phyloP scores from a whole-genome alignment of 768 basidiomycete species.

The Termitomyces sp. region DNA sequence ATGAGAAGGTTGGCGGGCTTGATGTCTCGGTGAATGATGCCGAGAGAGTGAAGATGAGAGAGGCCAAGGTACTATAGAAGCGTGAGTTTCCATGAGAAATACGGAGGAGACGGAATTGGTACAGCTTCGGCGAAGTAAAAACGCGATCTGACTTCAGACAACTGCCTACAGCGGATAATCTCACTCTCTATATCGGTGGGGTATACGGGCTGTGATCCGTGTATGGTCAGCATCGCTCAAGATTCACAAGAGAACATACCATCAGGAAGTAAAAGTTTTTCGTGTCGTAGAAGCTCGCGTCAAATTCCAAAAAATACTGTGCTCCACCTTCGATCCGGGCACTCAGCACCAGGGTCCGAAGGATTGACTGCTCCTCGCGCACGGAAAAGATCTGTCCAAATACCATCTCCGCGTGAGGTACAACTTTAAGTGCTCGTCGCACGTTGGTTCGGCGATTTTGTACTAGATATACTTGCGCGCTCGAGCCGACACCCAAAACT shows the following conservation, averaged over 20 bases:
- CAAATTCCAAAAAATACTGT: neutral
- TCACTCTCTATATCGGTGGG: neutral
- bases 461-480: neutral
- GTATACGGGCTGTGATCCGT: neutral
- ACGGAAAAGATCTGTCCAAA: neutral
- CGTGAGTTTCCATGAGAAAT: neutral
- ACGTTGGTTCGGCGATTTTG: neutral
- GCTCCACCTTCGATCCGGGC: neutral
- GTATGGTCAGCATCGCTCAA: neutral
- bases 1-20: neutral
- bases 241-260: neutral
- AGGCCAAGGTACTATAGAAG: neutral
- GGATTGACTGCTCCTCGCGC: neutral
- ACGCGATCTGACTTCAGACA: neutral
- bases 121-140: neutral
- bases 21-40: neutral
- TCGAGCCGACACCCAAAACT: neutral
- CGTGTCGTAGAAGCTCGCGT: neutral
- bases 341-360: neutral
- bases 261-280: constrained; percentile 1
- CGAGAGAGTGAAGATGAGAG: neutral
- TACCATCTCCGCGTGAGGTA: neutral
- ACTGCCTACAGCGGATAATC: neutral
- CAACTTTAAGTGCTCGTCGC: neutral
- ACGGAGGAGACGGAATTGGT: neutral